Evolutionary conservation across 1,284 basidiomycete genomes (phyloP), one percentile per base, ranked within the genome.

Genomic region (Irpex sp.): DNA sequence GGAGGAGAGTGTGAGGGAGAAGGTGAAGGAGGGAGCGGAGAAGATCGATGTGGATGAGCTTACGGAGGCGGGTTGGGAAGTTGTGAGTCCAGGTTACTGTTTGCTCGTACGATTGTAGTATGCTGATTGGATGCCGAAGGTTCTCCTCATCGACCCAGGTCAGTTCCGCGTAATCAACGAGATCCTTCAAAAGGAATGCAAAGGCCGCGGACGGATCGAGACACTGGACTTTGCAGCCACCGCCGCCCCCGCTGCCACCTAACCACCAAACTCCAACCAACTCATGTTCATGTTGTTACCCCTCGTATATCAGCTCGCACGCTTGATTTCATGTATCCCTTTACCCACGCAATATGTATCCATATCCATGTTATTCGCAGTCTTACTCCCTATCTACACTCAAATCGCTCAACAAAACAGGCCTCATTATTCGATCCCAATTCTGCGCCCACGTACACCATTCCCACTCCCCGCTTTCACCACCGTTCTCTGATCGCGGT

Each of bases 151-250:
- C 69, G 95, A 97, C 72, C 97, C 97, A 4, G 87, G 92, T 49
- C 89, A 94, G 68, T 95, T 98, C 83, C 88, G 93, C 55, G 81
- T 91, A 17, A 86, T 99, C 71, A 94, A 93, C 70, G 95, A 98
- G 65, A 76, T 99, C 37, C 78, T 99, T 59, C 91, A 96, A 72
- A 90, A 90, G 70, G 93, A 97, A 72, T 94, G 92, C 71, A 93
- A 95, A 74, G 93, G 92, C 11, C 81, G 87, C 67, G 90, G 92
- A 5, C 83, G 91, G 61, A 80, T 97, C 51, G 95, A 97, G 75
- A 95, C 93, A 1, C 74, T 95, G 68, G 83, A 84, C 9, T 89
- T 93, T 66, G 81, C 89, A 39, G 88, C 89, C 1, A 88, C 82
- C 19, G 82, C 84, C 15, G 82, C 84, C 31, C 31, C 31, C 31